phyloP scores from a whole-genome alignment of 495 filamentous ascomycete species.

The Talaromyces proteolyticus region DNA sequence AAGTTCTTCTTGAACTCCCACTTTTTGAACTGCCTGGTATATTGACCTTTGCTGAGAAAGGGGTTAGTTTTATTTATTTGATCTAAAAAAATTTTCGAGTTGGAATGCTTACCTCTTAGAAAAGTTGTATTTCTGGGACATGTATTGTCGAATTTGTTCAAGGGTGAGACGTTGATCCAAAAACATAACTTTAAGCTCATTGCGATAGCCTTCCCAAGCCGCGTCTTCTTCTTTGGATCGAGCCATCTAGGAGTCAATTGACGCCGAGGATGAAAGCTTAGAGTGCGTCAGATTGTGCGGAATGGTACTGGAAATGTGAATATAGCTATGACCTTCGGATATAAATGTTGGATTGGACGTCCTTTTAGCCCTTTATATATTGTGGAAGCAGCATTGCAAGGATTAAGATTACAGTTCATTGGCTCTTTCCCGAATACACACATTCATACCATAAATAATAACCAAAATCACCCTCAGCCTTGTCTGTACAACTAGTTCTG shows the following conservation, averaged over 20 bases:
- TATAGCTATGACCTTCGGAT: too few species aligned
- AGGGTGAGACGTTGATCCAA: neutral
- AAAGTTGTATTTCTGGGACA: conserved; percentile 1
- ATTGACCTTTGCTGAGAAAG: neutral
- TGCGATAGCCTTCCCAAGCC: neutral
- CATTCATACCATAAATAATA: neutral
- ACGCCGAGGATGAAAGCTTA: too few species aligned
- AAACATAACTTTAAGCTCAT: neutral
- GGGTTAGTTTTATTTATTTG: neutral
- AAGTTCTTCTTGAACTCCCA: neutral
- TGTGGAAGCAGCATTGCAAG: neutral
- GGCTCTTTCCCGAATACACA: neutral
- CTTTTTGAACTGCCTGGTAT: neutral
- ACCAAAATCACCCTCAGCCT: neutral
- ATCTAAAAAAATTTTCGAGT: neutral
- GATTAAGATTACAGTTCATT: neutral
- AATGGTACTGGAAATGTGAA: too few species aligned
- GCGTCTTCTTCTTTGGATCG: neutral
- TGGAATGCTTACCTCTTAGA: neutral
- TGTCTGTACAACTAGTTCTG: neutral
- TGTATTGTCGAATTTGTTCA: conserved; percentile 1
- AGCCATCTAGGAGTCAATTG: neutral
- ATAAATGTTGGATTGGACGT: neutral
- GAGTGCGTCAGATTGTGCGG: too few species aligned
- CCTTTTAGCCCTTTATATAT: neutral